Evolutionary conservation across 2,329 filamentous ascomycete genomes (phyloP), one percentile per base, ranked within the genome.

Genomic region (Alternaria arborescens): DNA sequence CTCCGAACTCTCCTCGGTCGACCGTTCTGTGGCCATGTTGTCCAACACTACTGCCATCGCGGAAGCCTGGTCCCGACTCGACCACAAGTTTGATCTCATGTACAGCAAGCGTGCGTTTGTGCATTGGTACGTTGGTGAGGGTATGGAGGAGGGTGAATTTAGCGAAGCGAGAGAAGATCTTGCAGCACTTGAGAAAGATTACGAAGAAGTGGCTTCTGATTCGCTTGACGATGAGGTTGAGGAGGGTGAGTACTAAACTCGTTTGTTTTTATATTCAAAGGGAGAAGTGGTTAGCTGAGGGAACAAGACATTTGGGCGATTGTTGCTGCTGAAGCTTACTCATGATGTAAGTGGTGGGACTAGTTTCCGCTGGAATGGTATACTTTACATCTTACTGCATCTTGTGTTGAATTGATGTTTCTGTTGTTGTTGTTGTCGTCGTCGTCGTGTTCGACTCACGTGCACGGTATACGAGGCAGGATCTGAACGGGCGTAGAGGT

Each of bases 1-100:
- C 82, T 94, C 94, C 77, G 95, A 98, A 80, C 89, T 98, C 66
- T 94, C 95, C 82, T 94, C 97, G 85, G 94, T 98, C 82, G 92
- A 95, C 88, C 94, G 95, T 78, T 94, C 94, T 83, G 94, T 98
- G 71, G 87, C 88, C 64, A 91, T 91, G 89, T 83, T 91, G 72
- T 90, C 88, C 83, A 91, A 91, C 85, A 91, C 89, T 59, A 91
- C 89, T 26, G 89, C 89, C 75, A 91, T 91, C 68, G 87, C 89
- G 61, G 89, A 91, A 81, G 89, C 89, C 54, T 91, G 89, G 89
- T 89, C 88, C 62, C 86, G 88, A 66, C 85, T 91, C 50, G 88
- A 90, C 81, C 83, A 89, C 85, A 91, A 91, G 83, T 91, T 91
- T 80, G 89, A 91, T 72, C 88, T 91, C 72, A 91, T 91, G 89